phyloP scores from a whole-genome alignment of 768 basidiomycete species.

The Pleurotus eryngii region DNA sequence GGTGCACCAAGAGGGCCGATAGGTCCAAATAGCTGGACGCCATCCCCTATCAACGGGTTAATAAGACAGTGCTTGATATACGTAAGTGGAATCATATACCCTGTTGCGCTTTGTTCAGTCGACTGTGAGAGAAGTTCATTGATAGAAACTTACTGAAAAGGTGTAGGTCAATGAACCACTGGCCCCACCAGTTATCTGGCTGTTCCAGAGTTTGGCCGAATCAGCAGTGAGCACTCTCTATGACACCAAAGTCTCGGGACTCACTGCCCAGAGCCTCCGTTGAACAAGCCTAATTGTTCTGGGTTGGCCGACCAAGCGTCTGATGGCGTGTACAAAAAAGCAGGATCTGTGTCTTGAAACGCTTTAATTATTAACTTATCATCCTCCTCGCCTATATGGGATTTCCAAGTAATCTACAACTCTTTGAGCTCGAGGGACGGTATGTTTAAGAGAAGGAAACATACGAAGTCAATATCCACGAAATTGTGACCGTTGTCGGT shows the following conservation, averaged over 20 bases:
- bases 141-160: conserved; percentile 31
- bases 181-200: conserved; percentile 26
- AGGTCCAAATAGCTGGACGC: conserved; percentile 43
- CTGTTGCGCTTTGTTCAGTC: conserved; percentile 4
- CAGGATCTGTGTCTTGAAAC: conserved; percentile 31
- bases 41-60: conserved; percentile 29
- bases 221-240: not conserved
- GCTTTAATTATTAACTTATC: conserved; percentile 16
- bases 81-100: conserved; percentile 7
- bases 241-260: conserved; percentile 10
- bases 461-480: conserved; percentile 8
- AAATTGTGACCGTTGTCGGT: not conserved
- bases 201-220: conserved; percentile 11
- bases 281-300: conserved; percentile 31
- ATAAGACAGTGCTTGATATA: conserved; percentile 8
- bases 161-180: conserved; percentile 31
- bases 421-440: not conserved
- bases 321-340: conserved; percentile 32
- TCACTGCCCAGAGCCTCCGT: conserved; percentile 41
- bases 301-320: conserved; percentile 31
- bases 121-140: not conserved
- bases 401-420: conserved; percentile 8
- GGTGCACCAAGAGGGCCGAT: conserved; percentile 30
- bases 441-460: not conserved
- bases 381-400: conserved; percentile 2